Evolutionary conservation across 306 rosid genomes (phyloP).

Genomic region (Elaeagnus macrophylla): DNA sequence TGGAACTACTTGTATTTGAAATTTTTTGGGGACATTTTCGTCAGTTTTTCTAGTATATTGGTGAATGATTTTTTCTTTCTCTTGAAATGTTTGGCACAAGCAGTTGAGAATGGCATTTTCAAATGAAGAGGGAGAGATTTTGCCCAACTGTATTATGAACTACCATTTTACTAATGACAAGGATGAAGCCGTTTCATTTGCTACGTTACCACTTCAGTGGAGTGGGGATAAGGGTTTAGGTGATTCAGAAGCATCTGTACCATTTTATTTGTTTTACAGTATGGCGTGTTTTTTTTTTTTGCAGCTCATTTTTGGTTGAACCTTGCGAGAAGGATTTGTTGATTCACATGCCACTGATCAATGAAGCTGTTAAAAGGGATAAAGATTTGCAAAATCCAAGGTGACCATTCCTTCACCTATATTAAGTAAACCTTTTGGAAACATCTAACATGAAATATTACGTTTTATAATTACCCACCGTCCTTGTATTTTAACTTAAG

Average conservation of each 20-base stretch:
- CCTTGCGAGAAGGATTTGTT: slow-evolving; percentile 40
- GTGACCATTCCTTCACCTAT: slow-evolving; percentile 19
- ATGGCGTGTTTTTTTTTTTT: slow-evolving; percentile 17
- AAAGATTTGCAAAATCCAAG: slow-evolving; percentile 35
- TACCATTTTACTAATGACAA: slow-evolving; percentile 33
- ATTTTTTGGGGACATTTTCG: too few species aligned
- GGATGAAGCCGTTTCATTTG: slow-evolving; percentile 31
- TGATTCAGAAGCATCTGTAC: slow-evolving; percentile 9
- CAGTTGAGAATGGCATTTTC: slow-evolving; percentile 42
- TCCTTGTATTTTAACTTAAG: too few species aligned
- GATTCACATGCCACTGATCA: slow-evolving; percentile 29
- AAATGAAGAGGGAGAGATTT: slow-evolving; percentile 52
- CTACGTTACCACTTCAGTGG: slow-evolving; percentile 43
- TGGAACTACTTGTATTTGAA: too few species aligned
- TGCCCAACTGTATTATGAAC: slow-evolving; percentile 10
- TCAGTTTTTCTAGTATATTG: too few species aligned
- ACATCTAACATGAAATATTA: background rate
- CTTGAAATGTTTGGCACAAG: too few species aligned
- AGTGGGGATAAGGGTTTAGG: slow-evolving; percentile 19
- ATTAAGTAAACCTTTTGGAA: background rate
- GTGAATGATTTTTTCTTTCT: too few species aligned
- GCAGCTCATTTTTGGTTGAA: slow-evolving; percentile 34
- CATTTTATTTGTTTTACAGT: slow-evolving; percentile 6
- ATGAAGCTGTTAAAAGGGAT: slow-evolving; percentile 38
- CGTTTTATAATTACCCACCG: background rate